Conservation (phyloP, 805 yeast genomes). For the Cyberlindnera sargentensis region DNA sequence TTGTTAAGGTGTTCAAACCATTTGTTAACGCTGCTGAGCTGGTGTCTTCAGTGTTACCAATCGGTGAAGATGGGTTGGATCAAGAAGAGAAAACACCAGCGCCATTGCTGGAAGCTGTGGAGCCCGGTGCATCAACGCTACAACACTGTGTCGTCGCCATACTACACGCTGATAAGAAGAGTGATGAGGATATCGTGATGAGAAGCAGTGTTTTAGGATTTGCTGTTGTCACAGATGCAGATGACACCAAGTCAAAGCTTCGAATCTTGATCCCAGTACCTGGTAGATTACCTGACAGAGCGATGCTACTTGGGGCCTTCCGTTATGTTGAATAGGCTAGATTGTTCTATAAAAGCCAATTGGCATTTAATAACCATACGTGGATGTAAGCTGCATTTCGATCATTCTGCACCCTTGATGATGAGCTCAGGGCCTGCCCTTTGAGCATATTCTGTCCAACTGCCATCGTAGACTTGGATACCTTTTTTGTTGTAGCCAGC, state of each 20-base stretch:
- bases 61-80: slow-evolving; percentile 21
- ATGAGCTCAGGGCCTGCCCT: slow-evolving; percentile 55
- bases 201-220: slow-evolving; percentile 69
- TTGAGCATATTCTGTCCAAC: slow-evolving; percentile 86
- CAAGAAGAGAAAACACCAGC: slow-evolving; percentile 22
- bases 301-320: slow-evolving; percentile 66
- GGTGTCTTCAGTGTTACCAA: slow-evolving; percentile 21
- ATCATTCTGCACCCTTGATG: slow-evolving; percentile 29
- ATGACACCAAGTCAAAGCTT: slow-evolving; percentile 63
- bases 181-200: slow-evolving; percentile 39
- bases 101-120: slow-evolving; percentile 27
- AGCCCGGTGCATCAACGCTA: slow-evolving; percentile 45
- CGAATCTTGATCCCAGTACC: slow-evolving; percentile 83
- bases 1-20: slow-evolving; percentile 58
- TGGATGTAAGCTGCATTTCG: neutral
- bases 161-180: slow-evolving; percentile 41
- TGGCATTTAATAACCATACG: neutral
- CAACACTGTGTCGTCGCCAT: slow-evolving; percentile 75
- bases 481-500: slow-evolving; percentile 39
- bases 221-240: slow-evolving; percentile 49
- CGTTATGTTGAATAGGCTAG: slow-evolving; percentile 66
- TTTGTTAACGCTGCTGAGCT: slow-evolving; percentile 7
- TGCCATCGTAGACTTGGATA: slow-evolving; percentile 72
- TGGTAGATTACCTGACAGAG: slow-evolving; percentile 71
- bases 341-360: neutral